phyloP scores from a whole-genome alignment of 805 yeast species.

The Starmerella apicola region DNA sequence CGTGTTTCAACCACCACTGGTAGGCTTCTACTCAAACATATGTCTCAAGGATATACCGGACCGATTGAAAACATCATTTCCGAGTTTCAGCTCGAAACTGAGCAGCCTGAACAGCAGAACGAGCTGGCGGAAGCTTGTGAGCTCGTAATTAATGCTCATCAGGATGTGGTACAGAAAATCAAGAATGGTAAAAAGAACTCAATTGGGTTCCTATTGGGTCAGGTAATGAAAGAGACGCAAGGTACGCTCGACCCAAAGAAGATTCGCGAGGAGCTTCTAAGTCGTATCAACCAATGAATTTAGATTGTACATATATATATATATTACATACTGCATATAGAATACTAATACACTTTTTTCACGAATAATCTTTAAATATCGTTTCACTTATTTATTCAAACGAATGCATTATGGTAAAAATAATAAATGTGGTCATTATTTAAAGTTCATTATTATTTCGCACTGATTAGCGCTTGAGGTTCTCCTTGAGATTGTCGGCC shows the following conservation, averaged over 20 bases:
- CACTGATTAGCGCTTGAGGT: background rate
- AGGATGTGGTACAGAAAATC: slow-evolving; percentile 46
- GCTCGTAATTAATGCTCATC: slow-evolving; percentile 35
- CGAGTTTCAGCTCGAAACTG: slow-evolving; percentile 32
- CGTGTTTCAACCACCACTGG: slow-evolving; percentile 57
- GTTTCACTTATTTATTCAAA: background rate
- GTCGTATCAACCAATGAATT: too few species aligned
- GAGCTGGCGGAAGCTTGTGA: slow-evolving; percentile 36
- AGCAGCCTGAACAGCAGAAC: slow-evolving; percentile 21
- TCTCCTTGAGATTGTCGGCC: slow-evolving; percentile 28
- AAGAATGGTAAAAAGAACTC: slow-evolving; percentile 49
- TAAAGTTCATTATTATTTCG: background rate
- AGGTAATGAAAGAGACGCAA: slow-evolving; percentile 66
- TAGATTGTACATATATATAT: background rate
- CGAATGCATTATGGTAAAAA: too few species aligned
- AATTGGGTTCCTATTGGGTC: slow-evolving; percentile 69
- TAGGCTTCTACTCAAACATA: slow-evolving; percentile 47
- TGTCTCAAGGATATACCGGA: slow-evolving; percentile 24
- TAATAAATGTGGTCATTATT: too few species aligned
- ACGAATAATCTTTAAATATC: background rate
- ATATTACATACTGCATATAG: too few species aligned
- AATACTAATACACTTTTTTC: too few species aligned
- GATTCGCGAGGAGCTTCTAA: slow-evolving; percentile 26
- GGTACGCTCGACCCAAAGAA: slow-evolving; percentile 36
- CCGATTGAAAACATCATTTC: slow-evolving; percentile 37